Evolutionary conservation across 495 filamentous ascomycete genomes (phyloP).

Genomic region (Daldinia caldariorum): DNA sequence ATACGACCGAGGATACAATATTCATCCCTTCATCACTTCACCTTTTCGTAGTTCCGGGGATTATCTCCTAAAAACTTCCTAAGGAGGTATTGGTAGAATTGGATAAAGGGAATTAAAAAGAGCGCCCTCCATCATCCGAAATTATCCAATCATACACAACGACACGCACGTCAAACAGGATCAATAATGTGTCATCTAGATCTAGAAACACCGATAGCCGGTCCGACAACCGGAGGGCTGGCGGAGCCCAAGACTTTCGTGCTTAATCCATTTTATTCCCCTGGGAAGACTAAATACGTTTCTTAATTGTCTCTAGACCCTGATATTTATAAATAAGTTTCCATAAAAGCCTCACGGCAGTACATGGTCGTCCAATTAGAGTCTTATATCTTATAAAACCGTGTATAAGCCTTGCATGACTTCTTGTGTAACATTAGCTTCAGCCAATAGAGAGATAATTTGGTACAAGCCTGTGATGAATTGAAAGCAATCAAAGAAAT

Average conservation of each 20-base stretch:
- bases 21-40: constrained; percentile 11
- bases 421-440: background rate
- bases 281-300: background rate
- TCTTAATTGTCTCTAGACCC: background rate
- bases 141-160: constrained; percentile 26
- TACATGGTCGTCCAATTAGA: background rate
- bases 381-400: background rate
- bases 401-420: background rate
- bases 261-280: background rate
- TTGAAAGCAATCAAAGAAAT: background rate
- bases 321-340: background rate
- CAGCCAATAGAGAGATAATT: background rate
- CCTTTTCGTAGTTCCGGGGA: background rate
- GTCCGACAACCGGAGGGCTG: constrained; percentile 27
- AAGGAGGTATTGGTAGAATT: background rate
- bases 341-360: background rate
- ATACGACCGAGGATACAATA: constrained; percentile 12
- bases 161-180: constrained; percentile 33
- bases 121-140: constrained; percentile 24
- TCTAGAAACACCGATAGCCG: constrained; percentile 29
- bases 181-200: constrained; percentile 25
- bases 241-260: background rate
- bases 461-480: background rate
- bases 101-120: constrained; percentile 14
- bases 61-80: background rate